Evolutionary conservation across 164 flowering plant genomes (phyloP), one percentile per base, ranked within the genome.

Genomic region (Pachysandra terminalis): DNA sequence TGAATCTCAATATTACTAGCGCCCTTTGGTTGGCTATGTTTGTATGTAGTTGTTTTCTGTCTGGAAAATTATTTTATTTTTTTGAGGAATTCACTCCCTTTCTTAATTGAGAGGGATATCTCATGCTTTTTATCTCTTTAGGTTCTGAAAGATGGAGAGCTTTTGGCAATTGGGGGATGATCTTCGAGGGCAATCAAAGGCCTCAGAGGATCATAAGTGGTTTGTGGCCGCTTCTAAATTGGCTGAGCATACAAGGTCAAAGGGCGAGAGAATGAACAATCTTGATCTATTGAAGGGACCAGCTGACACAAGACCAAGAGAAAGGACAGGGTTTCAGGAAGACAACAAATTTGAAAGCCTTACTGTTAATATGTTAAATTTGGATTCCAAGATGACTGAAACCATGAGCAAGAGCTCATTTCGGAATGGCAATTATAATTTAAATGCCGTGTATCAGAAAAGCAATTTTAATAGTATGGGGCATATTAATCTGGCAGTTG

Each of bases 141-240:
- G 78, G 70, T 56, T 74, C 68, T 75, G 69, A 74, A 79, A 78
- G 70, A 90, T 93, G 93, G 97, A 86, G 63, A 81, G 51, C 83
- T 94, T 82, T 77, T 94, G 97, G 97, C 93, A 94, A 68, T 70
- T 91, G 72, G 96, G 96, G 16, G 96, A 90, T 72, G 90, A 88
- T 74, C 90, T 94, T 56, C 89, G 98, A 68, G 98, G 95, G 51
- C 93, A 85, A 73, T 74, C 91, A 9, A 89, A 80, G 74, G 89
- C 74, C 32, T 79, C 95, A 1, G 97, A 94, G 79, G 98, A 94
- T 71, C 93, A 87, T 59, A 71, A 86, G 57, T 94, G 96, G 98
- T 58, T 79, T 16, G 68, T 85, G 88, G 98, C 75, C 58, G 97
- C 97, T 25, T 81, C 91, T 27, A 94, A 78, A 71, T 74, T 94